Base-by-base conservation (phyloP, 495 filamentous ascomycete species). In the Annulohypoxylon nitens region DNA sequence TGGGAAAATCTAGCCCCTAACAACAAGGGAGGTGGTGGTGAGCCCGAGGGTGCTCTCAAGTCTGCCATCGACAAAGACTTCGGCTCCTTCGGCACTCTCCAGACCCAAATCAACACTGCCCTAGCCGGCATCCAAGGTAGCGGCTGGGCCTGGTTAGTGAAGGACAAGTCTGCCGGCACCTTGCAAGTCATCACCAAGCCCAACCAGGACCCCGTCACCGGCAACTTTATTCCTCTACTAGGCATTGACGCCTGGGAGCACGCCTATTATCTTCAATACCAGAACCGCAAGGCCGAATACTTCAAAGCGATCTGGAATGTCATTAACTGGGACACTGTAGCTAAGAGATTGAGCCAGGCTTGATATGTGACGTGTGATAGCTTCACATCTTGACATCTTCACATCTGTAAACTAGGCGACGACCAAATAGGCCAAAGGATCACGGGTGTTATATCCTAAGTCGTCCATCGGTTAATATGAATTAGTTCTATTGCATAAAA, bases 1-100 rank as follows among this genome's bases (percentile, higher is more conserved):
- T 98, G 96, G 96, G 93, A 98, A 87, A 98, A 98, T 87, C 86
- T 98, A 53, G 91, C 94, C 12, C 95, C 95, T 25, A 92, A 90
- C 71, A 82, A 79, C 77, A 75, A 84, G 61, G 81, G 81, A 14
- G 83, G 96, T 68, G 96, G 97, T 74, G 94, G 95, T 76, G 89
- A 92, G 70, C 92, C 88, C 10, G 86, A 90, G 47, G 87, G 87
- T 12, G 69, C 75, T 26, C 79, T 89, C 67, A 85, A 84, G 83
- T 85, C 67, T 11, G 91, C 91, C 64, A 97, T 99, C 78, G 87
- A 94, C 73, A 79, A 85, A 48, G 89, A 89, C 78, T 99, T 92
- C 76, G 95, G 95, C 54, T 90, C 88, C 68, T 85, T 97, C 70
- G 89, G 88, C 16, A 81, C 82, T 45, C 86, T 98, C 83, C 88